Evolutionary conservation across 2,329 filamentous ascomycete genomes (phyloP).

Genomic region (Pseudogymnoascus sp.): DNA sequence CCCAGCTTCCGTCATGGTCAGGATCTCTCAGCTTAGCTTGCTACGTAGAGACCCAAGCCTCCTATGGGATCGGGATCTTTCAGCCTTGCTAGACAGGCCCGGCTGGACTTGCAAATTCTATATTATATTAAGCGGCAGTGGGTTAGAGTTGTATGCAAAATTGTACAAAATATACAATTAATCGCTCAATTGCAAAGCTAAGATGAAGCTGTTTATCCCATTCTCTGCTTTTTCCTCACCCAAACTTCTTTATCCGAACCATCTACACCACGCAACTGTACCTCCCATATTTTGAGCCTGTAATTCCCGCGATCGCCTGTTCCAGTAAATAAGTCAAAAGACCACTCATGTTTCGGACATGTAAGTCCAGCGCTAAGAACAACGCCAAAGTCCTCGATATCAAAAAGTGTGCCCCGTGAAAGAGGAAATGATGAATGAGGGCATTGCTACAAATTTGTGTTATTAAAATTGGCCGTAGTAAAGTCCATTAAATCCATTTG

Average conservation of each 20-base stretch:
- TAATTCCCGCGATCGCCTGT: conserved; percentile 56
- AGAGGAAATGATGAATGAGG: conserved; percentile 62
- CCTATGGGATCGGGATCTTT: neutral
- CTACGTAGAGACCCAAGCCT: neutral
- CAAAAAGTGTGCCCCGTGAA: conserved; percentile 55
- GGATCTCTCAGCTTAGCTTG: neutral
- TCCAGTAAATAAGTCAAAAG: conserved; percentile 61
- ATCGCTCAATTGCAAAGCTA: neutral
- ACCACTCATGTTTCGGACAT: conserved; percentile 66
- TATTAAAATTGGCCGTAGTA: conserved; percentile 9
- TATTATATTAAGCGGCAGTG: neutral
- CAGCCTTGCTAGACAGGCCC: neutral
- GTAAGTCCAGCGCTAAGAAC: conserved; percentile 54
- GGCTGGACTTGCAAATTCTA: neutral
- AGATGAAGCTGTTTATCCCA: conserved; percentile 15
- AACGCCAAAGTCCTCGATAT: conserved; percentile 67
- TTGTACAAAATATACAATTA: neutral
- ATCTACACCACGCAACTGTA: conserved; percentile 40
- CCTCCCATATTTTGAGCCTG: conserved; percentile 56
- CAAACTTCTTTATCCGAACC: conserved; percentile 16
- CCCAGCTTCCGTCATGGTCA: neutral
- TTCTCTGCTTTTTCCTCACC: conserved; percentile 20
- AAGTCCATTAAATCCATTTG: neutral
- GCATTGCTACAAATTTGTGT: conserved; percentile 44
- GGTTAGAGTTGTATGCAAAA: too few species aligned